Conservation (phyloP, 2,329 filamentous ascomycete genomes). For the Truncatella angustata region DNA sequence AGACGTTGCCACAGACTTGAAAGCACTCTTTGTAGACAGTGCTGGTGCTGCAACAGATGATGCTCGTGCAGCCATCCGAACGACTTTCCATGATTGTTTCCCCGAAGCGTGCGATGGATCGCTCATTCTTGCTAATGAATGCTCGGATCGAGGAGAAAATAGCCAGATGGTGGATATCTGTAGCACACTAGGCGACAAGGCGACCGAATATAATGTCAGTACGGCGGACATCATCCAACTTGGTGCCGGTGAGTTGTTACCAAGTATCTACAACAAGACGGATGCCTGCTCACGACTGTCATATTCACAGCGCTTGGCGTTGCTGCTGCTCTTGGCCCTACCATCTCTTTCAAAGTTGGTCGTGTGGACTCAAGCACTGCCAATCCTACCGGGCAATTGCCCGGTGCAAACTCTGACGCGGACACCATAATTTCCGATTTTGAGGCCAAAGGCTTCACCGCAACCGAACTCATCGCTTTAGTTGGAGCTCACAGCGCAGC, state of each 20-base stretch:
- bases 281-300: too few relatives aligned
- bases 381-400: conserved; percentile 19
- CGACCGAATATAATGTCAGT: conserved; percentile 21
- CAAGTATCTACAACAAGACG: background rate
- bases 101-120: conserved; percentile 27
- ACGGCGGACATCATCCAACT: conserved; percentile 27
- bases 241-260: conserved; percentile 22
- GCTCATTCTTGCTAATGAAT: conserved; percentile 26
- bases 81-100: conserved; percentile 29
- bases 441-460: conserved; percentile 21
- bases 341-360: conserved; percentile 23
- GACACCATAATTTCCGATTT: conserved; percentile 17
- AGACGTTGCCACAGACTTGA: conserved; percentile 22
- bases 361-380: conserved; percentile 21
- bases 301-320: conserved; percentile 25
- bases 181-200: conserved; percentile 19
- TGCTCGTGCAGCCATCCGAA: conserved; percentile 25
- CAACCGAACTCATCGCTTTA: conserved; percentile 24
- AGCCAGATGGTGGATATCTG: conserved; percentile 23
- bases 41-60: conserved; percentile 21
- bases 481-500: conserved; percentile 25
- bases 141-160: conserved; percentile 24
- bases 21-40: conserved; percentile 16
- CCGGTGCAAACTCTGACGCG: conserved; percentile 15
- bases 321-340: conserved; percentile 19